A percentile compares a stretch with the other conserved stretches of the same genome.
These are phyloP conservation scores for Magnolia sinica DNA, from an alignment of 164 flowering plant genomes.

Conservation along the genomic window DNA sequence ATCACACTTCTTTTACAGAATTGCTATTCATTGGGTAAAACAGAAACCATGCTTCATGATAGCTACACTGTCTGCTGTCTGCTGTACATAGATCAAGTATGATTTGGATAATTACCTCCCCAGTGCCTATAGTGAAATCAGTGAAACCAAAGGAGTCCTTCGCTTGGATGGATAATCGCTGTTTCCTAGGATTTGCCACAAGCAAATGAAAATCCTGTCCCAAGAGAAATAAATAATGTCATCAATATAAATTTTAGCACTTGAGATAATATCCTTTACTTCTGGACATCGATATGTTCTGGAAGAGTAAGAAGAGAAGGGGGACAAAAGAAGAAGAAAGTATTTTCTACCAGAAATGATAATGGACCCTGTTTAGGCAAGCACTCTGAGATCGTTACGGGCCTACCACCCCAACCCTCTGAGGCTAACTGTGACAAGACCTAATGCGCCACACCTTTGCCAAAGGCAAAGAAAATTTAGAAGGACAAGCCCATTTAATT, in stretches of 20 bases:
- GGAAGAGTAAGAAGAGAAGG: background rate
- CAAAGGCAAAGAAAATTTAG: too few species aligned
- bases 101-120: conserved; percentile 54
- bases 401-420: too few species aligned
- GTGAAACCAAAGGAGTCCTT: conserved; percentile 78
- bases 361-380: too few species aligned
- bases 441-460: too few species aligned
- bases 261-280: background rate
- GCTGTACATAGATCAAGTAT: conserved; percentile 1
- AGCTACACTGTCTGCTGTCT: background rate
- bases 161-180: conserved; percentile 66
- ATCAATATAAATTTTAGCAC: conserved; percentile 11
- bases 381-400: too few species aligned
- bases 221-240: conserved; percentile 10
- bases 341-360: too few species aligned
- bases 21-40: too few species aligned
- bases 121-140: conserved; percentile 69
- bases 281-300: background rate
- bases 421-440: too few species aligned
- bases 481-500: too few species aligned
- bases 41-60: background rate
- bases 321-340: too few species aligned
- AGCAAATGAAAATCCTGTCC: conserved; percentile 91
- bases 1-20: too few species aligned
- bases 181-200: conserved; percentile 74